Conservation (phyloP, 2,329 filamentous ascomycete species). For the Pseudofabraea citricarpa region DNA sequence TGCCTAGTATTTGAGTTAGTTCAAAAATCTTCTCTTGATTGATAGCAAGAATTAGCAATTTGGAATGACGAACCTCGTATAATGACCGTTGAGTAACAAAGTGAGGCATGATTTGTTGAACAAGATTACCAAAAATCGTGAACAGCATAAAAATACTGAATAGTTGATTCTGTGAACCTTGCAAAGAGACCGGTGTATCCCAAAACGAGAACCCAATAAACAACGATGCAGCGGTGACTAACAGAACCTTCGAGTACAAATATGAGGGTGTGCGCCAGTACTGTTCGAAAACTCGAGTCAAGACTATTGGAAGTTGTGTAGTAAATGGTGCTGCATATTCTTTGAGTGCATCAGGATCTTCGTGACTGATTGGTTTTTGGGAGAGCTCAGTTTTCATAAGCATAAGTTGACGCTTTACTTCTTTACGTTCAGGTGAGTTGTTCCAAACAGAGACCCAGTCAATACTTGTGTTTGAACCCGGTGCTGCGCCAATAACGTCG, state of each 20-base stretch:
- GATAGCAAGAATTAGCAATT: too few relatives aligned
- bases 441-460: slow-evolving; percentile 62
- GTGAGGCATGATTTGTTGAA: slow-evolving; percentile 61
- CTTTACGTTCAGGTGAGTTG: slow-evolving; percentile 41
- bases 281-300: slow-evolving; percentile 52
- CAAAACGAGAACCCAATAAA: slow-evolving; percentile 65
- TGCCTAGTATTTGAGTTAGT: too few relatives aligned
- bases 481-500: slow-evolving; percentile 49
- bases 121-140: slow-evolving; percentile 48
- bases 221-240: slow-evolving; percentile 42
- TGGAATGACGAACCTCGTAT: slow-evolving; percentile 53
- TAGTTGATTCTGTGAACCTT: slow-evolving; percentile 51
- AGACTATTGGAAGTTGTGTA: slow-evolving; percentile 48
- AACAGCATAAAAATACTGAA: slow-evolving; percentile 8
- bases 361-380: not conserved
- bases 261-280: slow-evolving; percentile 66
- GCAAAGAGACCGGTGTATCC: slow-evolving; percentile 50
- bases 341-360: slow-evolving; percentile 42
- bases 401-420: slow-evolving; percentile 41
- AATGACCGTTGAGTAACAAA: slow-evolving; percentile 61
- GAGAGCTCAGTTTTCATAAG: slow-evolving; percentile 41
- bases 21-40: too few relatives aligned
- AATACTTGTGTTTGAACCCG: slow-evolving; percentile 54
- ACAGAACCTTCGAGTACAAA: slow-evolving; percentile 23
- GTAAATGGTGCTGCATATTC: slow-evolving; percentile 59